These are phyloP conservation scores for Aspergillus sp. DNA, from an alignment of 2,329 filamentous ascomycete genomes.

Conservation along the genomic window DNA sequence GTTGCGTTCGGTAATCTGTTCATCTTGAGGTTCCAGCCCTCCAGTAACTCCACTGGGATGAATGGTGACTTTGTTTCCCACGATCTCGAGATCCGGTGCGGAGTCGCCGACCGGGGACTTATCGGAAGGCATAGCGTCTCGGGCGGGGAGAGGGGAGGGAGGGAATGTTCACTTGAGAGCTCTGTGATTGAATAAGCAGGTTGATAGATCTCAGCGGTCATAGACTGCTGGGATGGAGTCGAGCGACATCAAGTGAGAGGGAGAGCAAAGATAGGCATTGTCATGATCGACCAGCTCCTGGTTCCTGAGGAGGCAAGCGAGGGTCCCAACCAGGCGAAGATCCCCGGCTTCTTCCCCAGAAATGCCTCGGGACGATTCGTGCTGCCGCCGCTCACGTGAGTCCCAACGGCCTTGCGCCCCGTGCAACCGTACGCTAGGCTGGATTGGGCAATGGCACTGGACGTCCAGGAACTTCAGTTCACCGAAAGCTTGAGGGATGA, in stretches of 20 bases:
- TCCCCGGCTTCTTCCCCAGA: conserved; percentile 31
- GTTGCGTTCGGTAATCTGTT: conserved; percentile 52
- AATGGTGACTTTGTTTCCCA: conserved; percentile 72
- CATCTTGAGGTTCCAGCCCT: conserved; percentile 39
- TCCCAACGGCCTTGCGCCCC: background rate
- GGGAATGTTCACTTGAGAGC: background rate
- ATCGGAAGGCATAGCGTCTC: conserved; percentile 32
- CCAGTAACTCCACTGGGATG: conserved; percentile 66
- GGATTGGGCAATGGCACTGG: background rate
- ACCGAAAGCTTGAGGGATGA: conserved; percentile 12
- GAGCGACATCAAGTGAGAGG: background rate
- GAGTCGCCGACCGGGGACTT: conserved; percentile 44
- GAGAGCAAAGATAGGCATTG: background rate
- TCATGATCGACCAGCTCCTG: background rate
- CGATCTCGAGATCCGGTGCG: conserved; percentile 75
- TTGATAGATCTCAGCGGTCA: conserved; percentile 6
- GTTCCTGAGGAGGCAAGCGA: background rate
- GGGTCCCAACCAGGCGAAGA: background rate
- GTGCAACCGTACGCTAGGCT: background rate
- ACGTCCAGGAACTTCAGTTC: background rate
- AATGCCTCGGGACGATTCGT: conserved; percentile 26
- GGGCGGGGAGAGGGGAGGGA: conserved; percentile 4
- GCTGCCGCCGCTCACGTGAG: conserved; percentile 21
- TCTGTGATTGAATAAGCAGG: background rate
- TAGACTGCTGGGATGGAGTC: conserved; percentile 1